These are phyloP conservation scores for Solanum phureja DNA, from an alignment of 257 asterid genomes.

Conservation along the genomic window DNA sequence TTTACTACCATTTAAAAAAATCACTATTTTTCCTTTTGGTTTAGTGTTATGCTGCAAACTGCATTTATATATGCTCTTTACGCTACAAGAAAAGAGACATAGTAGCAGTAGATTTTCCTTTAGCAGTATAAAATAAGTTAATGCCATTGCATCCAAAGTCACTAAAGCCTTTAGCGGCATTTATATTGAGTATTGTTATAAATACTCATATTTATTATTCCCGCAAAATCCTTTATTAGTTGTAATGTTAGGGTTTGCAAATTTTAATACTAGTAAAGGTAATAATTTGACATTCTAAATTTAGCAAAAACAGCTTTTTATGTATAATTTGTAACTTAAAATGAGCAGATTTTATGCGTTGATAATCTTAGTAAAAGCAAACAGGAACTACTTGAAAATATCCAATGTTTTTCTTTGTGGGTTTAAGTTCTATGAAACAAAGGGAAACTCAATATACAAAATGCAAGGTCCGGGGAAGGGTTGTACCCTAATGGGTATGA, in stretches of 20 bases:
- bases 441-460: background rate
- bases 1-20: background rate
- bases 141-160: background rate
- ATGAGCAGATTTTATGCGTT: background rate
- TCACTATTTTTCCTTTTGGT: background rate
- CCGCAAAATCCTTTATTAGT: background rate
- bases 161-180: background rate
- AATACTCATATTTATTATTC: background rate
- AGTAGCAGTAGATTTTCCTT: background rate
- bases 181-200: background rate
- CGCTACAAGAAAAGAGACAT: background rate
- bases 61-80: background rate
- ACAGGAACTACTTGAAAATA: background rate
- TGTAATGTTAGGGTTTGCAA: background rate
- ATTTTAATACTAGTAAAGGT: background rate
- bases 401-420: background rate
- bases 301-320: background rate
- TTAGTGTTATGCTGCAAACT: background rate
- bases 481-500: background rate
- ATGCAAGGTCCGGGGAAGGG: background rate
- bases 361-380: background rate
- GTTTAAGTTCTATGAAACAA: background rate
- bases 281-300: background rate
- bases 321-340: background rate
- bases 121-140: background rate